A percentile compares a stretch with the other conserved stretches of the same genome.
Conservation (phyloP, 345 rosid genomes). For the Lepidium africanum region DNA sequence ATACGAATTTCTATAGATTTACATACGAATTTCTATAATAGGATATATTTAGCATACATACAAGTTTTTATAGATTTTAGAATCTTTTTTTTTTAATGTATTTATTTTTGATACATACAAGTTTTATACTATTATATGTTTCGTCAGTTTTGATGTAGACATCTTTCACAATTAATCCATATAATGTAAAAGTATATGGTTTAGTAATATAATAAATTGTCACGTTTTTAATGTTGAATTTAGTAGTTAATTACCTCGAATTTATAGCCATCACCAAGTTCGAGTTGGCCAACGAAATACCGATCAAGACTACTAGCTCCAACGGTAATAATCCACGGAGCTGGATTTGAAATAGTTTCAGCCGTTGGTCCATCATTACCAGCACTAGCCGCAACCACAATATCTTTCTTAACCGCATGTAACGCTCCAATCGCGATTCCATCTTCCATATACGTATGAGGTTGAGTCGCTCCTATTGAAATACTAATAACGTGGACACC, state of each 20-base stretch:
- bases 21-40: no score
- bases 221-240: not conserved
- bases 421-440: conserved; percentile 49
- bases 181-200: not conserved
- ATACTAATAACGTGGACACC: conserved; percentile 61
- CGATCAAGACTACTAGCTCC: conserved; percentile 76
- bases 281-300: conserved; percentile 26
- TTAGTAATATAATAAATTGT: not conserved
- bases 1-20: no score
- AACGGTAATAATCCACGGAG: conserved; percentile 76
- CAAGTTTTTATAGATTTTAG: no score
- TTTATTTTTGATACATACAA: no score
- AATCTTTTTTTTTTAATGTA: no score
- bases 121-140: no score
- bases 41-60: no score
- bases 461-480: conserved; percentile 33
- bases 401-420: conserved; percentile 43
- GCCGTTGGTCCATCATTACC: conserved; percentile 64
- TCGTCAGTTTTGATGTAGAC: no score
- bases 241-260: conserved; percentile 30
- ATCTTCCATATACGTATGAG: conserved; percentile 25
- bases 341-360: conserved; percentile 39
- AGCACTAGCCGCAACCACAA: conserved; percentile 51
- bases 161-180: no score
- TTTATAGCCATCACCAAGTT: conserved; percentile 47